Evolutionary conservation across 495 filamentous ascomycete genomes (phyloP).

Genomic region (Amniculicola lignicola): DNA sequence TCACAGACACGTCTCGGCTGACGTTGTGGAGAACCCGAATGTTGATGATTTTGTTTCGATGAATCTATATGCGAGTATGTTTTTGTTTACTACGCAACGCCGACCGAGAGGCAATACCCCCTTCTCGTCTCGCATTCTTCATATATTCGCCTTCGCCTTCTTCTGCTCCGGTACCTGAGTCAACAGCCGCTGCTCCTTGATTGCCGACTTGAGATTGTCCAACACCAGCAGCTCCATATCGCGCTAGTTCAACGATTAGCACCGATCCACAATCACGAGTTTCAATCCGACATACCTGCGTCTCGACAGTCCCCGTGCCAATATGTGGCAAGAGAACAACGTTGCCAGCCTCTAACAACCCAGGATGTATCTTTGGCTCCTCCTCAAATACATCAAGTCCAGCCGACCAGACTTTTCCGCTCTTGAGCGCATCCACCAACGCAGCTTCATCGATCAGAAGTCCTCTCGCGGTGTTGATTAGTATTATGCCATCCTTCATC

Average conservation of each 20-base stretch:
- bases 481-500: slow-evolving; percentile 41
- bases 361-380: slow-evolving; percentile 39
- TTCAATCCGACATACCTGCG: slow-evolving; percentile 30
- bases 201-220: slow-evolving; percentile 37
- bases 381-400: slow-evolving; percentile 45
- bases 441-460: slow-evolving; percentile 44
- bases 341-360: slow-evolving; percentile 36
- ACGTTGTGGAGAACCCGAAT: too few species aligned
- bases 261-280: neutral
- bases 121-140: neutral
- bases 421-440: slow-evolving; percentile 41
- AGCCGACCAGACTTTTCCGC: slow-evolving; percentile 39
- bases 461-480: slow-evolving; percentile 43
- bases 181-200: slow-evolving; percentile 34
- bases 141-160: slow-evolving; percentile 20
- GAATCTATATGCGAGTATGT: too few species aligned
- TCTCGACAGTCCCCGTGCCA: slow-evolving; percentile 41
- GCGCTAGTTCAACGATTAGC: slow-evolving; percentile 9
- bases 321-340: slow-evolving; percentile 42
- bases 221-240: slow-evolving; percentile 43
- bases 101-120: neutral
- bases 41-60: too few species aligned
- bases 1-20: too few species aligned
- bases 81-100: too few species aligned
- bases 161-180: slow-evolving; percentile 41